Conservation (phyloP, 2,329 filamentous ascomycete genomes). For the Colletotrichum eleusines region DNA sequence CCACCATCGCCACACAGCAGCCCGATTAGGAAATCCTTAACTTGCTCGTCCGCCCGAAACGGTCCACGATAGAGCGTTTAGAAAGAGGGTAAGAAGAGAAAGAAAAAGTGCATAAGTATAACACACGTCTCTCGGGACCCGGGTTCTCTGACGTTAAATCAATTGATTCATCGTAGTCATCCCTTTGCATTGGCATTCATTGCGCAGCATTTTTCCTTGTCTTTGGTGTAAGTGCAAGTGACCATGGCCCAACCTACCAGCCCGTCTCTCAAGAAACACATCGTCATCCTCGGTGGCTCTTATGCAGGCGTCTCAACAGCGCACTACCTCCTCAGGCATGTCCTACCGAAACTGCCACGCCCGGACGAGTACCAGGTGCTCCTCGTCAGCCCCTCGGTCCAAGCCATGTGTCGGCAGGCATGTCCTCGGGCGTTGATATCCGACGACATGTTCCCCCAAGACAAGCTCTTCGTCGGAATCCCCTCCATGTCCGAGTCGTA, state of each 20-base stretch:
- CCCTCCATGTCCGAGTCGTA: slow-evolving; percentile 55
- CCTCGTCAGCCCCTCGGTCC: slow-evolving; percentile 56
- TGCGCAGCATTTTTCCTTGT: not conserved
- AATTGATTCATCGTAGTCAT: too few relatives aligned
- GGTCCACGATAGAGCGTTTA: not conserved
- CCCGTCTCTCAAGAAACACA: slow-evolving; percentile 49
- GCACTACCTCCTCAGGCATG: slow-evolving; percentile 66
- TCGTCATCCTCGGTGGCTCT: slow-evolving; percentile 66
- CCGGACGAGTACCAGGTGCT: slow-evolving; percentile 54
- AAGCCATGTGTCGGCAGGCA: slow-evolving; percentile 58
- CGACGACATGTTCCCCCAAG: slow-evolving; percentile 56
- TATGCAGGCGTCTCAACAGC: slow-evolving; percentile 64
- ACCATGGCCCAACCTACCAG: not conserved
- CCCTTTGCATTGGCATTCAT: not conserved
- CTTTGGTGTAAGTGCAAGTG: not conserved
- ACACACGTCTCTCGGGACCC: too few relatives aligned
- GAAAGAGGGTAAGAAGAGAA: too few relatives aligned
- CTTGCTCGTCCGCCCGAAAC: not conserved
- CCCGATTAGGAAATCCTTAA: too few relatives aligned
- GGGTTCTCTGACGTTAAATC: not conserved
- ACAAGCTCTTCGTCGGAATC: slow-evolving; percentile 60
- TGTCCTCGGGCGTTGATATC: slow-evolving; percentile 61
- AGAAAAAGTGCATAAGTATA: not conserved
- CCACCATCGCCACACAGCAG: not conserved
- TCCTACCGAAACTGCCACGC: slow-evolving; percentile 56